phyloP scores from a whole-genome alignment of 805 yeast species.

The Nakazawaea ernobii region DNA sequence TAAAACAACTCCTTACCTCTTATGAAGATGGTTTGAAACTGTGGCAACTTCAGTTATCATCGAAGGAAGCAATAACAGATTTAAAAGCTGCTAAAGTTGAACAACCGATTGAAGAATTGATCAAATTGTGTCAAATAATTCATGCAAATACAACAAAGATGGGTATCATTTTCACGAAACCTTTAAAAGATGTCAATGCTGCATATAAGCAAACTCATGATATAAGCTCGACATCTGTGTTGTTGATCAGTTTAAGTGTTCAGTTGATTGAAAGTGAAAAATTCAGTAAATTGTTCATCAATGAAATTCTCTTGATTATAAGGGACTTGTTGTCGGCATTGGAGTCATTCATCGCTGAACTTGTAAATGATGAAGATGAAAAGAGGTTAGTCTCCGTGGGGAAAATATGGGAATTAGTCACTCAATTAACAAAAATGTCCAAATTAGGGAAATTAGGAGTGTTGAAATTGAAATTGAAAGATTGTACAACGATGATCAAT shows the following conservation, averaged over 20 bases:
- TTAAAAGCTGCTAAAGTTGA: constrained; percentile 24
- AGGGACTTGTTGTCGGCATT: constrained; percentile 14
- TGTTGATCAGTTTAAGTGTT: constrained; percentile 38
- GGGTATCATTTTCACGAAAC: constrained; percentile 64
- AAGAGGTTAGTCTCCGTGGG: constrained; percentile 55
- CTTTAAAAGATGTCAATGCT: constrained; percentile 38
- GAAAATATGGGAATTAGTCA: constrained; percentile 67
- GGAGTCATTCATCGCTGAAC: constrained; percentile 12
- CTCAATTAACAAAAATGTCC: constrained; percentile 34
- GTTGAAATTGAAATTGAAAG: constrained; percentile 39
- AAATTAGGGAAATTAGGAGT: constrained; percentile 49
- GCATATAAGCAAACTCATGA: constrained; percentile 45
- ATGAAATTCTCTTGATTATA: constrained; percentile 24
- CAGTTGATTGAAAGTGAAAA: constrained; percentile 32
- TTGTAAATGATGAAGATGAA: constrained; percentile 17
- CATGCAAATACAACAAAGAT: constrained; percentile 76
- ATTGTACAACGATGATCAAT: constrained; percentile 39
- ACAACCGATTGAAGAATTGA: constrained; percentile 50
- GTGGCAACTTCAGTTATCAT: constrained; percentile 1
- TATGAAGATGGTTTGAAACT: constrained; percentile 5
- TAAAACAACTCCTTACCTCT: constrained; percentile 3
- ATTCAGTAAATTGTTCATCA: constrained; percentile 23
- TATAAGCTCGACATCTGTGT: constrained; percentile 35
- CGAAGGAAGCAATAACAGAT: background rate
- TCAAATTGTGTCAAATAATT: constrained; percentile 51